These are phyloP conservation scores for Clohesyomyces aquaticus DNA, from an alignment of 495 filamentous ascomycete species.

Conservation along the genomic window DNA sequence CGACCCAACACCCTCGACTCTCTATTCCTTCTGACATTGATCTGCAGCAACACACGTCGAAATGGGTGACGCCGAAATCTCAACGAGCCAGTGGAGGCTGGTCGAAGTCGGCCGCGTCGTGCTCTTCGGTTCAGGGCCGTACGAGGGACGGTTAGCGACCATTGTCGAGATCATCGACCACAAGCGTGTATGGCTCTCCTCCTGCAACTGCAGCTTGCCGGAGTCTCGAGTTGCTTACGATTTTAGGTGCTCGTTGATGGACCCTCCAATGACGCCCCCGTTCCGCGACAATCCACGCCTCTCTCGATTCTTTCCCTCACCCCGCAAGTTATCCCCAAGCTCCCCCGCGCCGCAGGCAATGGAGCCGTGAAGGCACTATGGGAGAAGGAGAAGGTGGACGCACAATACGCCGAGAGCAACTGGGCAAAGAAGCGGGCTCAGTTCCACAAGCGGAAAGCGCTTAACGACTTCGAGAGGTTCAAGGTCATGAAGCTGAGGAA, in stretches of 20 bases:
- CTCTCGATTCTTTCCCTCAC: slow-evolving; percentile 86
- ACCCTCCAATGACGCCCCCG: slow-evolving; percentile 70
- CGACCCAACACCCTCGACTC: neutral
- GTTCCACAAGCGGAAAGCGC: slow-evolving; percentile 79
- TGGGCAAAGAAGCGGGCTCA: slow-evolving; percentile 88
- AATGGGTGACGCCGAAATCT: slow-evolving; percentile 73
- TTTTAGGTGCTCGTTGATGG: slow-evolving; percentile 91
- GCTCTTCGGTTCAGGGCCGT: slow-evolving; percentile 76
- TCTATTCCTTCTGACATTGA: slow-evolving; percentile 17
- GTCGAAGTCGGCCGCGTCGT: slow-evolving; percentile 97
- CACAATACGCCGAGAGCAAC: slow-evolving; percentile 83
- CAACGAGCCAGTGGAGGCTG: slow-evolving; percentile 75
- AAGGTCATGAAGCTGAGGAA: slow-evolving; percentile 98
- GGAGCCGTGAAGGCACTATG: slow-evolving; percentile 80
- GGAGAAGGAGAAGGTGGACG: slow-evolving; percentile 84
- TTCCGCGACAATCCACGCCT: slow-evolving; percentile 80
- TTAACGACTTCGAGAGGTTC: slow-evolving; percentile 99
- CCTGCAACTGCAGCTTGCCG: slow-evolving; percentile 2
- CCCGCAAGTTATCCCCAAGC: slow-evolving; percentile 81
- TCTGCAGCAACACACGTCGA: slow-evolving; percentile 41
- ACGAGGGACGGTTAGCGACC: slow-evolving; percentile 80
- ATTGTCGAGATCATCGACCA: slow-evolving; percentile 99
- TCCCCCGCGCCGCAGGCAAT: slow-evolving; percentile 83
- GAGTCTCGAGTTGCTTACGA: slow-evolving; percentile 46
- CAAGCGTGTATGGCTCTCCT: slow-evolving; percentile 85